Evolutionary conservation across 2,329 filamentous ascomycete species (phyloP), one percentile per base, ranked within the genome.

Genomic region (Tympanopsis confertula): DNA sequence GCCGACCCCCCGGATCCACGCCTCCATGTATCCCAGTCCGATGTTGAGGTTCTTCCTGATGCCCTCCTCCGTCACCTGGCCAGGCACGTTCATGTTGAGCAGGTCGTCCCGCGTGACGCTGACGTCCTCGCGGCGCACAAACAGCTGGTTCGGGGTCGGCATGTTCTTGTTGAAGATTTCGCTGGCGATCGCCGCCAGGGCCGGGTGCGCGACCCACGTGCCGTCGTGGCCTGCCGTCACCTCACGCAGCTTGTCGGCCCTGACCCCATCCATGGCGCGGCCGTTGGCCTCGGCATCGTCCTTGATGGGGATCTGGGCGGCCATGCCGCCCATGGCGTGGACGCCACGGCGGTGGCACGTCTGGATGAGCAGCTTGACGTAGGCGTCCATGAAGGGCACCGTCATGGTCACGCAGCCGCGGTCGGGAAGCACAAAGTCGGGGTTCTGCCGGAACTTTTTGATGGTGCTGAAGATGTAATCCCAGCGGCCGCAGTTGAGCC

Each of bases 391-490:
- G 65, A 98, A 96, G 12, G 91, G 91, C 2, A 89, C 83, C 12
- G 88, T 95, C 91, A 98, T 96, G 49, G 91, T 98, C 39, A 98
- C 86, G 43, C 76, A 72, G 39, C 80, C 81, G 44, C 91, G 85
- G 61, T 98, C 89, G 19, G 91, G 91, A 17, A 98, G 79, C 40
- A 96, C 78, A 57, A 96, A 96, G 65, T 82, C 79, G 51, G 84
- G 71, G 69, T 95, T 91, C 54, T 94, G 78, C 57, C 91, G 86
- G 82, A 96, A 95, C 64, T 94, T 94, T 76, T 98, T 98, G 71
- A 98, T 96, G 56, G 88, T 86, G 60, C 83, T 91, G 74, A 98
- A 98, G 66, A 98, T 96, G 72, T 98, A 98, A 59, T 98, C 91
- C 91, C 91, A 98, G 49, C 91, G 83, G 46, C 91, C 91, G 63